phyloP scores from a whole-genome alignment of 2,329 filamentous ascomycete genomes.

The Diaporthe citri region DNA sequence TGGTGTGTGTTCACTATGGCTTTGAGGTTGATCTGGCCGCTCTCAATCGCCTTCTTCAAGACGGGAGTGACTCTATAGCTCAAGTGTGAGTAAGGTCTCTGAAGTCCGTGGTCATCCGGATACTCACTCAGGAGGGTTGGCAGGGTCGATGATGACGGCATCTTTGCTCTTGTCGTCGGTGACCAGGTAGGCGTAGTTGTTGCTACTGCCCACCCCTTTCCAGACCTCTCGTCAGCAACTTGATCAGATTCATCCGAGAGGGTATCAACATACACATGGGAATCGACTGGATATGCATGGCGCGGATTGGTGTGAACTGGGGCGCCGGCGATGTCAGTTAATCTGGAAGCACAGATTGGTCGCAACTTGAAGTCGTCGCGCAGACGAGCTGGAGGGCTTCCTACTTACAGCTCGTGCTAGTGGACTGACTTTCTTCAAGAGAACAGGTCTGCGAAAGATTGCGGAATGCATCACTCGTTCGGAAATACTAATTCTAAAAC shows the following conservation, averaged over 20 bases:
- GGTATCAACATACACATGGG: constrained; percentile 80
- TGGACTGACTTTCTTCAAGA: constrained; percentile 49
- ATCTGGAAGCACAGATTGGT: background rate
- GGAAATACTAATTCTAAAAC: constrained; percentile 1
- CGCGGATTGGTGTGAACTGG: constrained; percentile 55
- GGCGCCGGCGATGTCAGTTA: constrained; percentile 15
- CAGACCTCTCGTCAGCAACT: background rate
- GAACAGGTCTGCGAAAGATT: constrained; percentile 51
- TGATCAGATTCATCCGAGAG: background rate
- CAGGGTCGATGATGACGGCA: constrained; percentile 83
- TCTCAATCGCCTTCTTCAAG: constrained; percentile 79
- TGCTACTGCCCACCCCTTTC: constrained; percentile 79
- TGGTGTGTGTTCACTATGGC: constrained; percentile 98
- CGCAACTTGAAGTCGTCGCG: background rate
- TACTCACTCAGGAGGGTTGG: constrained; percentile 80
- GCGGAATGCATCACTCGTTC: constrained; percentile 57
- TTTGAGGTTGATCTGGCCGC: constrained; percentile 82
- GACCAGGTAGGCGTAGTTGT: constrained; percentile 90
- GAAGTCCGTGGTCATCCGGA: background rate
- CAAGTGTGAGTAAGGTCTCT: background rate
- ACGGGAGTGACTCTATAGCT: constrained; percentile 68
- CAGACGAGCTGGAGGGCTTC: background rate
- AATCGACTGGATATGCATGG: constrained; percentile 90
- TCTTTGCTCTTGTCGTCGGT: constrained; percentile 83
- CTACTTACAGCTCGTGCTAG: constrained; percentile 49